Conservation (phyloP, 345 rosid genomes). For the Mercurialis annua region DNA sequence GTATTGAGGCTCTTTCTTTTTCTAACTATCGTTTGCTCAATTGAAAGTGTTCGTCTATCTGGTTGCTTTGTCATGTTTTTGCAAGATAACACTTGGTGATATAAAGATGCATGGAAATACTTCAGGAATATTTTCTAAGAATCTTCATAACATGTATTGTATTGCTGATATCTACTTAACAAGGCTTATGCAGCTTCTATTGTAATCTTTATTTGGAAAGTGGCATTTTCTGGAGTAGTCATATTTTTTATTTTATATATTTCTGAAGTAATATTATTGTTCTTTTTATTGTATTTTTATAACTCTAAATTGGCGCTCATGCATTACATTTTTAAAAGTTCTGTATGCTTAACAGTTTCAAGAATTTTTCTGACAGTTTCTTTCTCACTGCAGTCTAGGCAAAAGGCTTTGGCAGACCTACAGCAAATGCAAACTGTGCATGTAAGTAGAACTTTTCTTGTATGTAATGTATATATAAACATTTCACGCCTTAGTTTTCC, state of each 20-base stretch:
- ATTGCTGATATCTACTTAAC: background rate
- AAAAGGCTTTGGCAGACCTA: constrained; percentile 74
- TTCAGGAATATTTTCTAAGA: background rate
- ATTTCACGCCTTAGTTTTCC: background rate
- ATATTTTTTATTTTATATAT: background rate
- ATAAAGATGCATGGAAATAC: background rate
- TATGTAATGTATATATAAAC: no score
- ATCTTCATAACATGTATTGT: background rate
- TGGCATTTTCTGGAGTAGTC: background rate
- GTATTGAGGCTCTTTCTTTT: no score
- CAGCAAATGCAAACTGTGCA: constrained; percentile 72
- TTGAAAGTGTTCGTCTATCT: no score
- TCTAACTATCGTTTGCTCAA: no score
- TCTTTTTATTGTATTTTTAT: background rate
- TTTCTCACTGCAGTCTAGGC: constrained; percentile 71
- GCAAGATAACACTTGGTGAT: no score
- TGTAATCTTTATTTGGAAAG: background rate
- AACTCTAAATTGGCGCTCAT: background rate
- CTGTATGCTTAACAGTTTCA: background rate
- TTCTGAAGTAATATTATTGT: background rate
- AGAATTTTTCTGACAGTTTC: constrained; percentile 6
- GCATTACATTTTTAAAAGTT: background rate
- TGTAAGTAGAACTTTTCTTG: constrained; percentile 45
- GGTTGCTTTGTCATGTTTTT: no score
- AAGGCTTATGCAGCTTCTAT: background rate